Conservation (phyloP, 129 eudicot species). For the Pseudognaphalium luteoalbum region DNA sequence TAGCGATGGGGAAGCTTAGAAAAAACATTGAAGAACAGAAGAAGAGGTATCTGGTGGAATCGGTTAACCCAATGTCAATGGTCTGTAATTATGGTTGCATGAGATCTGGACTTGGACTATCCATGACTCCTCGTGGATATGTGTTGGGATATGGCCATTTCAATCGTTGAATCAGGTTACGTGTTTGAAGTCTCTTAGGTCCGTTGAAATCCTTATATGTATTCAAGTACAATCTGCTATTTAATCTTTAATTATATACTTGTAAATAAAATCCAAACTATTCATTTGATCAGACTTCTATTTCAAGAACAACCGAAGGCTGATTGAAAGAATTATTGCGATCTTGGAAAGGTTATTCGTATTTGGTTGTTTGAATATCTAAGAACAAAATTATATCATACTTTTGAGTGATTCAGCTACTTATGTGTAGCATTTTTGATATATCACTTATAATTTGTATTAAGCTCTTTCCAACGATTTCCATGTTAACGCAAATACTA, state of each 20-base stretch:
- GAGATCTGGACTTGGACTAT: slow-evolving; percentile 32
- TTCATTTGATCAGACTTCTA: neutral
- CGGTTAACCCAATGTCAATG: neutral
- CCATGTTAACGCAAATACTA: neutral
- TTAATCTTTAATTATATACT: neutral
- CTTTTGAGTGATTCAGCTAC: neutral
- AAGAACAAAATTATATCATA: neutral
- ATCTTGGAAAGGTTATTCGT: neutral
- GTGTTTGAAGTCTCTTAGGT: too few species aligned
- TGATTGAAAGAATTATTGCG: neutral
- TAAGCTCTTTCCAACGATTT: neutral
- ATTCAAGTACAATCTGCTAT: neutral
- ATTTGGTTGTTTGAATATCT: neutral
- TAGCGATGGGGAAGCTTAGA: slow-evolving; percentile 48
- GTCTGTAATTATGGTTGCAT: slow-evolving; percentile 4
- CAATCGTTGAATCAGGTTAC: slow-evolving; percentile 27
- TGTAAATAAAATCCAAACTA: neutral
- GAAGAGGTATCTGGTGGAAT: slow-evolving; percentile 25
- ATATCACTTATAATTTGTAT: neutral
- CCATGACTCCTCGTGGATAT: slow-evolving; percentile 51
- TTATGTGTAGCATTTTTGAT: neutral
- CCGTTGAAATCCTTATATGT: neutral
- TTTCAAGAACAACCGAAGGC: neutral
- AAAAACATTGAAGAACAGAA: slow-evolving; percentile 36
- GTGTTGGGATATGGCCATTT: slow-evolving; percentile 36